These are phyloP conservation scores for Thinopyrum elongatum DNA, from an alignment of 176 grass and related monocot species.

Conservation along the genomic window DNA sequence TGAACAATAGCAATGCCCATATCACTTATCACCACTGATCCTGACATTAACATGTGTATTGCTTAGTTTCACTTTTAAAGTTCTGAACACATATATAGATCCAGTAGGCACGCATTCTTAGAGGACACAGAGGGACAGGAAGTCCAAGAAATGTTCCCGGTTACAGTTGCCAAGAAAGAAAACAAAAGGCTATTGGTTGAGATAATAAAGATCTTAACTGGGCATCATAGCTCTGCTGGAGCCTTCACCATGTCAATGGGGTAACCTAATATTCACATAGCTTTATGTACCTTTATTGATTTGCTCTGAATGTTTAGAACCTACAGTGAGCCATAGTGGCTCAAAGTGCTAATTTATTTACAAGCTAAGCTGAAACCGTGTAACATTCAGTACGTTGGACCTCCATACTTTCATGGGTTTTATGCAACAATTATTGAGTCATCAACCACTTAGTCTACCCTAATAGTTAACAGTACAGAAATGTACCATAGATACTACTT, in stretches of 20 bases:
- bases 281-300: background rate
- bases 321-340: background rate
- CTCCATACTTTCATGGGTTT: background rate
- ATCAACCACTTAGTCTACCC: background rate
- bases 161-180: background rate
- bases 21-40: background rate
- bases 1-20: background rate
- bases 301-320: background rate
- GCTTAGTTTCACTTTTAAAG: background rate
- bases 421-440: background rate
- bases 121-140: background rate
- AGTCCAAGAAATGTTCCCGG: background rate
- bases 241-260: conserved; percentile 2
- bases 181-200: background rate
- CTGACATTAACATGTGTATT: background rate
- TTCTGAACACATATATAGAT: background rate
- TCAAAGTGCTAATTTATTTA: background rate
- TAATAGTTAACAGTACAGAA: background rate
- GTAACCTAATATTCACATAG: background rate
- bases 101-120: background rate
- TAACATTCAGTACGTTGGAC: background rate
- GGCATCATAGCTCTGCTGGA: background rate
- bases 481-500: background rate
- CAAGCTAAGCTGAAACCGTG: background rate
- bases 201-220: background rate